Percentiles rank a stretch among this genome's conserved stretches.
phyloP scores from a whole-genome alignment of 2,329 filamentous ascomycete genomes.

The Colletotrichum eremochloae region DNA sequence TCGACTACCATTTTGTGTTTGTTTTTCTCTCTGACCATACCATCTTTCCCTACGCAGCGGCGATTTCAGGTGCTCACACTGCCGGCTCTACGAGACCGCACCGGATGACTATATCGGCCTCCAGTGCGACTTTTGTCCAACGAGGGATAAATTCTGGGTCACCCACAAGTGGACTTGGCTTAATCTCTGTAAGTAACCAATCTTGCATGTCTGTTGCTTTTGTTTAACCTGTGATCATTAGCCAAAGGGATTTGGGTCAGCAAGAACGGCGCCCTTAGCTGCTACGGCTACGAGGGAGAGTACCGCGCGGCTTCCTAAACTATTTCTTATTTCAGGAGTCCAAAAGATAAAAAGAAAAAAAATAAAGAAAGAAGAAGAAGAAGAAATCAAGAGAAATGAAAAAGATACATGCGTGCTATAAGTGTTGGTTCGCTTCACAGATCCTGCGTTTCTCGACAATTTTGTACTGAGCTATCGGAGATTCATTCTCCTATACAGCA shows the following conservation, averaged over 20 bases:
- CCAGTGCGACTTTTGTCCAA: neutral
- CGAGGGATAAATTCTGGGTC: too few species aligned
- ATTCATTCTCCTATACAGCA: neutral
- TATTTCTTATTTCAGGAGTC: neutral
- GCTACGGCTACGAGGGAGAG: constrained; percentile 4
- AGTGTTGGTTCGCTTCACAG: neutral
- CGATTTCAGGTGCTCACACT: constrained; percentile 2
- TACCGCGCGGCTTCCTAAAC: neutral
- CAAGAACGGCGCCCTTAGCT: constrained; percentile 7
- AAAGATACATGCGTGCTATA: neutral
- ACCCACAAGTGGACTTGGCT: neutral
- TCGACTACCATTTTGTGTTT: fast-evolving
- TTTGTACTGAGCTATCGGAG: neutral
- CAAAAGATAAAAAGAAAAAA: too few species aligned
- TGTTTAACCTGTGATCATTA: neutral
- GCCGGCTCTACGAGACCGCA: neutral
- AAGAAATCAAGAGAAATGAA: neutral
- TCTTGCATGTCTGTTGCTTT: neutral
- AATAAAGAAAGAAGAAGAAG: too few species aligned
- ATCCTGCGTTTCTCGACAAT: neutral
- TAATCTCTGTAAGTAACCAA: neutral
- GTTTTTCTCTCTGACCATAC: neutral
- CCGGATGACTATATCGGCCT: neutral
- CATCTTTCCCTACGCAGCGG: neutral
- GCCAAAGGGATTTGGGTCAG: constrained; percentile 9